Evolutionary conservation across 805 yeast species (phyloP).

Genomic region (Kodamaea nitidulidarum): DNA sequence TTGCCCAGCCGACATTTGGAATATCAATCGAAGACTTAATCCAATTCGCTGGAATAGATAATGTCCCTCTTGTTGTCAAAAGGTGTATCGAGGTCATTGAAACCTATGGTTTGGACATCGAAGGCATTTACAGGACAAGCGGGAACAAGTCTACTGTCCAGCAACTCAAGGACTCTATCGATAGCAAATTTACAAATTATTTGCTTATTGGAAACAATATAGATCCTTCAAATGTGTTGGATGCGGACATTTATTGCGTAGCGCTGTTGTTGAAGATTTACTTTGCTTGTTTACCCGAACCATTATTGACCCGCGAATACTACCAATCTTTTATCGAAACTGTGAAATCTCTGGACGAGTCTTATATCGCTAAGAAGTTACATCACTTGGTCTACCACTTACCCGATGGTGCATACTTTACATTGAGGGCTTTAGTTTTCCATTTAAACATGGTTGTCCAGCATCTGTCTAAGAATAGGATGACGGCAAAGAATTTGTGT

Average conservation of each 20-base stretch:
- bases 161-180: conserved; percentile 67
- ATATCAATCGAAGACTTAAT: conserved; percentile 74
- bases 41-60: conserved; percentile 75
- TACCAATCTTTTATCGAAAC: conserved; percentile 64
- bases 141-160: conserved; percentile 76
- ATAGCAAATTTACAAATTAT: conserved; percentile 66
- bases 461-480: conserved; percentile 62
- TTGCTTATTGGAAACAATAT: conserved; percentile 39
- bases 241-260: conserved; percentile 82
- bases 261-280: conserved; percentile 83
- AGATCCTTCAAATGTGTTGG: conserved; percentile 47
- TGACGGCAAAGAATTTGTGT: conserved; percentile 77
- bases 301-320: conserved; percentile 65
- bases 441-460: conserved; percentile 75
- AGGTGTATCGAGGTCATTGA: conserved; percentile 87
- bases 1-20: conserved; percentile 62
- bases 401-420: conserved; percentile 94
- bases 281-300: conserved; percentile 83
- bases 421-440: conserved; percentile 77
- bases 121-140: conserved; percentile 84
- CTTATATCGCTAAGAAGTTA: conserved; percentile 61
- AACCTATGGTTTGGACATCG: conserved; percentile 74
- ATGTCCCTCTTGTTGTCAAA: conserved; percentile 86
- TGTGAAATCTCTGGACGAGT: conserved; percentile 47
- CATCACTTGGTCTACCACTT: conserved; percentile 85